phyloP scores from a whole-genome alignment of 352 stramenopile genomes.

The Globisporangium emineosum region DNA sequence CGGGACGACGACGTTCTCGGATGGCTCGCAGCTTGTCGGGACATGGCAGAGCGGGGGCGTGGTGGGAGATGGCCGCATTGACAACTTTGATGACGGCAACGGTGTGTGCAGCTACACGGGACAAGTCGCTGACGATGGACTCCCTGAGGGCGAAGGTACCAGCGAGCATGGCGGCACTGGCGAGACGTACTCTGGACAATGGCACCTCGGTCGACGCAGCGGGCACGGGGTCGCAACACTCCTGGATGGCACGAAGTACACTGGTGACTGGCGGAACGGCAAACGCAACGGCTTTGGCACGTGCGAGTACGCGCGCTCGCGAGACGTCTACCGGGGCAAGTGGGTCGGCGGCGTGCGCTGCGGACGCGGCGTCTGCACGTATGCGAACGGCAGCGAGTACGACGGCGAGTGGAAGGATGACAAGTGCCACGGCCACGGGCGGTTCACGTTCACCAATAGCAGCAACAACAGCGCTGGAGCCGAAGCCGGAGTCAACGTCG shows the following conservation, averaged over 20 bases:
- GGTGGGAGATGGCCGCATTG: constrained; percentile 23
- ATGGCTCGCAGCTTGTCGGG: constrained; percentile 42
- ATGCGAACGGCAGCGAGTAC: constrained; percentile 68
- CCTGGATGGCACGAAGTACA: constrained; percentile 79
- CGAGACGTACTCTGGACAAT: constrained; percentile 57
- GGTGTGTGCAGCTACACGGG: constrained; percentile 47
- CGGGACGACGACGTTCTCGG: constrained; percentile 59
- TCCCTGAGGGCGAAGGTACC: constrained; percentile 59
- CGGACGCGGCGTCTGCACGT: constrained; percentile 51
- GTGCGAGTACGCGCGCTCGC: constrained; percentile 50
- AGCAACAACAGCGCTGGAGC: not conserved
- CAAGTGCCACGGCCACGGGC: constrained; percentile 70
- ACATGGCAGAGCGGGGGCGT: constrained; percentile 32
- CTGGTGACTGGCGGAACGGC: constrained; percentile 80
- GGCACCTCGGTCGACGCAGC: constrained; percentile 42
- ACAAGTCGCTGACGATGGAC: constrained; percentile 26
- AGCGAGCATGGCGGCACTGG: constrained; percentile 29
- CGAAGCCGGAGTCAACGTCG: constrained; percentile 27
- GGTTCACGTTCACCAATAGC: constrained; percentile 50
- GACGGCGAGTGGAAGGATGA: constrained; percentile 83
- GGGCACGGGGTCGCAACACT: constrained; percentile 50
- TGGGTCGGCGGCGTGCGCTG: constrained; percentile 81
- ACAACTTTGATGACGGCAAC: constrained; percentile 53
- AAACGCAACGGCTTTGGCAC: constrained; percentile 82
- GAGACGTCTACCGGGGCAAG: constrained; percentile 75